Evolutionary conservation across 306 rosid genomes (phyloP).

Genomic region (Begonia masoniana): DNA sequence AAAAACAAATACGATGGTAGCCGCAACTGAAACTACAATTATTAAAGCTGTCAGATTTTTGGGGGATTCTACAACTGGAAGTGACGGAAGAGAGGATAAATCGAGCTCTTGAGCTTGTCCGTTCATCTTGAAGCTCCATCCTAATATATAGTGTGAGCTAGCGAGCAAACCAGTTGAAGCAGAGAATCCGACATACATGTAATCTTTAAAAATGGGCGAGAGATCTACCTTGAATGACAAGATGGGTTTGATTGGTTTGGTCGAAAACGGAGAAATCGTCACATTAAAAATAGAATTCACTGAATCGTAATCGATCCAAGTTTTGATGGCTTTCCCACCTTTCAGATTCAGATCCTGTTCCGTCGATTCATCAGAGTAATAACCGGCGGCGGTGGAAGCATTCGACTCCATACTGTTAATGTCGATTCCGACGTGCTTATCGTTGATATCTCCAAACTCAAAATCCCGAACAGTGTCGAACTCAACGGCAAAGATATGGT

Average conservation of each 20-base stretch:
- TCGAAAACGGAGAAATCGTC: slow-evolving; percentile 38
- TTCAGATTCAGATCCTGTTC: slow-evolving; percentile 32
- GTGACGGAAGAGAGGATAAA: slow-evolving; percentile 44
- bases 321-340: slow-evolving; percentile 41
- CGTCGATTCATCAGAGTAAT: slow-evolving; percentile 20
- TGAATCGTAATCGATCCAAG: slow-evolving; percentile 74
- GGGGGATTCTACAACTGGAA: slow-evolving; percentile 32
- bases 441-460: slow-evolving; percentile 69
- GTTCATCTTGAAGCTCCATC: slow-evolving; percentile 78
- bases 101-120: slow-evolving; percentile 44
- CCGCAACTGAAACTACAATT: slow-evolving; percentile 22
- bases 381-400: slow-evolving; percentile 31
- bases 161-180: slow-evolving; percentile 86
- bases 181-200: slow-evolving; percentile 78
- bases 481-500: slow-evolving; percentile 69
- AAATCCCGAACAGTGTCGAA: slow-evolving; percentile 84
- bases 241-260: slow-evolving; percentile 45
- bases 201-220: slow-evolving; percentile 32
- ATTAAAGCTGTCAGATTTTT: slow-evolving; percentile 33
- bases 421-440: slow-evolving; percentile 71
- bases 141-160: slow-evolving; percentile 70
- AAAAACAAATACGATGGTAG: slow-evolving; percentile 13
- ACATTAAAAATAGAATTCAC: slow-evolving; percentile 21
- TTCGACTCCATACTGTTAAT: slow-evolving; percentile 51
- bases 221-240: slow-evolving; percentile 43